Base-by-base conservation (phyloP, 768 basidiomycete species). In the Sporobolomyces roseus region DNA sequence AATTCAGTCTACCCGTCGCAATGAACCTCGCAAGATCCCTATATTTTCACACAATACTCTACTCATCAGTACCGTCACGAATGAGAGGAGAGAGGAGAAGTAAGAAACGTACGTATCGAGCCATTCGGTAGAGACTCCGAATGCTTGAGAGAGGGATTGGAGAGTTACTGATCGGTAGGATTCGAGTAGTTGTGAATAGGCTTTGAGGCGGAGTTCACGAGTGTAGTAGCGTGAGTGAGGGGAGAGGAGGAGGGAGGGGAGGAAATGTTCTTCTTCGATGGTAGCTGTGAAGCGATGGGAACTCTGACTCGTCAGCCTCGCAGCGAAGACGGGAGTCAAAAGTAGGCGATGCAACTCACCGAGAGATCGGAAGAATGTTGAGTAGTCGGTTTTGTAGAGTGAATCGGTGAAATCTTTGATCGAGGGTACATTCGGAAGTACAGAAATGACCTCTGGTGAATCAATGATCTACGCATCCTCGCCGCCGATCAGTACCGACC, bases 21-120 rank as follows among this genome's bases (percentile, higher is more conserved):
- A 99, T 97, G 81, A 97, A 94, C 10, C 87, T 85, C 35, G 91
- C 90, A 41, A 98, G 83, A 76, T 99, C 93, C 74, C 91, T 93
- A 74, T 19, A 50, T 54, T 33, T 32, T 10, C 6, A 54, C 12
- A 35, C 45, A 46, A 6, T 14, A 7, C 10, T 46, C 45, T 19
- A 17, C 14, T 27, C 30, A 35, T 16, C 52, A 10, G 7, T 25
- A 4, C 9, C n/a, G 9, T 10, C 25, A 17, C 46, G 32, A 52
- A 27, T 50, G 53, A 51, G 36, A 43, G 25, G 56, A 63, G 43
- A 73, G n/a, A 4, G 38, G 43, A 53, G 10, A 27, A 58, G 66
- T 33, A 72, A 25, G 53, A 14, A 45, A 83, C 89, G 46, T 75
- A 88, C 90, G 80, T 86, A 78, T 96, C 93, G 45, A 98, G 85